Conservation (phyloP, 2,329 filamentous ascomycete genomes). For the Chrysosporium queenslandicum region DNA sequence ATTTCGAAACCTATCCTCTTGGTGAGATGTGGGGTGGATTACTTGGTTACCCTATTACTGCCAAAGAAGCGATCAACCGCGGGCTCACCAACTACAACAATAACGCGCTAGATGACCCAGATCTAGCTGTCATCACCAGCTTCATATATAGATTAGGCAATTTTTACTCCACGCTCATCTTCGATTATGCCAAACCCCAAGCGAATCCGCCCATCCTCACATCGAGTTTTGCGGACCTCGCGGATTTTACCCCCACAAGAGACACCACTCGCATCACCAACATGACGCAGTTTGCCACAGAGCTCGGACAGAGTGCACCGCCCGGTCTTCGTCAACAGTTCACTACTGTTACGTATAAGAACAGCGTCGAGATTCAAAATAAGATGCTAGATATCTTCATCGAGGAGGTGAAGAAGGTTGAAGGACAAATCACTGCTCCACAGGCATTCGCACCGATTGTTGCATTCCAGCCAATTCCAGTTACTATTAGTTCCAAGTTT, state of each 20-base stretch:
- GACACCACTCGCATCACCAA: conserved; percentile 6
- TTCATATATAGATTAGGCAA: conserved; percentile 27
- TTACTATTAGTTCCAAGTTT: conserved; percentile 14
- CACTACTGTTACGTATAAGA: conserved; percentile 11
- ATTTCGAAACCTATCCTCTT: conserved; percentile 28
- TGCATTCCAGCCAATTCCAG: conserved; percentile 22
- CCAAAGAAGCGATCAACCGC: conserved; percentile 4
- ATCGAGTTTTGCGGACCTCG: conserved; percentile 26
- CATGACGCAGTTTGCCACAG: not conserved
- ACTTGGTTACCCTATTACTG: conserved; percentile 21
- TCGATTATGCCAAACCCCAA: conserved; percentile 22
- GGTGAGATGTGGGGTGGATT: conserved; percentile 32
- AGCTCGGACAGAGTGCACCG: conserved; percentile 1
- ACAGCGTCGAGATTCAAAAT: not conserved
- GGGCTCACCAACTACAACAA: conserved; percentile 1
- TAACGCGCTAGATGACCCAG: conserved; percentile 18
- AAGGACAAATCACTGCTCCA: not conserved
- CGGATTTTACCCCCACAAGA: not conserved
- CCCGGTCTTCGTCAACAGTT: conserved; percentile 11
- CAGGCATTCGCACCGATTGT: conserved; percentile 17
- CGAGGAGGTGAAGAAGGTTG: conserved; percentile 7
- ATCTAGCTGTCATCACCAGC: conserved; percentile 25
- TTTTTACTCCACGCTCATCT: conserved; percentile 25
- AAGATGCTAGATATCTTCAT: conserved; percentile 7
- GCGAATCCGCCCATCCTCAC: conserved; percentile 16